phyloP scores from a whole-genome alignment of 2,329 filamentous ascomycete genomes.

The Colletotrichum coccodes region DNA sequence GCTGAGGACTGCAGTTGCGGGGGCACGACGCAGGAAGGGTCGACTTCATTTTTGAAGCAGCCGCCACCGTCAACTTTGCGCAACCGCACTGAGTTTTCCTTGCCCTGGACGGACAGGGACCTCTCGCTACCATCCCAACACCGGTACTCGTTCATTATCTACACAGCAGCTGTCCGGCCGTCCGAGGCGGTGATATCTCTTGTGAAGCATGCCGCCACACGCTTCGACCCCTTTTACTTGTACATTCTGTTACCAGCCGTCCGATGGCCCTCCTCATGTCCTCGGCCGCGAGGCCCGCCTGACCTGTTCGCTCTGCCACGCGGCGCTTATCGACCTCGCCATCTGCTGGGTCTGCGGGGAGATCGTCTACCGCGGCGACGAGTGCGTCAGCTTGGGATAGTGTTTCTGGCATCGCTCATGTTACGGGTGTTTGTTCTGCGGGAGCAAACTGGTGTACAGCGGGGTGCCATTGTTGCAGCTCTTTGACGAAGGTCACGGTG shows the following conservation, averaged over 20 bases:
- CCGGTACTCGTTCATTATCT: neutral
- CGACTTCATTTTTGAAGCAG: neutral
- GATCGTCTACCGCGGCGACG: constrained; percentile 61
- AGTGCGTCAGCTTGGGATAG: constrained; percentile 68
- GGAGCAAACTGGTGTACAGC: constrained; percentile 49
- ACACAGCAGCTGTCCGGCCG: neutral
- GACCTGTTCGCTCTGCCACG: constrained; percentile 58
- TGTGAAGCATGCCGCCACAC: neutral
- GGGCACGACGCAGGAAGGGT: neutral
- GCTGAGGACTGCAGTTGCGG: neutral
- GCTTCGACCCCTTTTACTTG: constrained; percentile 55
- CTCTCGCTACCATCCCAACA: neutral
- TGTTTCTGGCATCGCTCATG: constrained; percentile 69
- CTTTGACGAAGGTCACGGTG: constrained; percentile 38
- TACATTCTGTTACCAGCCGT: constrained; percentile 64
- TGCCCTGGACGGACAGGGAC: neutral
- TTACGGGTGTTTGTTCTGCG: constrained; percentile 66
- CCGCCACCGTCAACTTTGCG: neutral
- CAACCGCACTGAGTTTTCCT: neutral
- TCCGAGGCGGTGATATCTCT: neutral
- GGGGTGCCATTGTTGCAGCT: constrained; percentile 48
- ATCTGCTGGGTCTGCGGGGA: constrained; percentile 69
- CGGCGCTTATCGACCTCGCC: constrained; percentile 60
- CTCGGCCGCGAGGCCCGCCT: constrained; percentile 60
- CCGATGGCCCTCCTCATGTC: constrained; percentile 46